Evolutionary conservation across 345 rosid genomes (phyloP).

Genomic region (Acer saccharum): DNA sequence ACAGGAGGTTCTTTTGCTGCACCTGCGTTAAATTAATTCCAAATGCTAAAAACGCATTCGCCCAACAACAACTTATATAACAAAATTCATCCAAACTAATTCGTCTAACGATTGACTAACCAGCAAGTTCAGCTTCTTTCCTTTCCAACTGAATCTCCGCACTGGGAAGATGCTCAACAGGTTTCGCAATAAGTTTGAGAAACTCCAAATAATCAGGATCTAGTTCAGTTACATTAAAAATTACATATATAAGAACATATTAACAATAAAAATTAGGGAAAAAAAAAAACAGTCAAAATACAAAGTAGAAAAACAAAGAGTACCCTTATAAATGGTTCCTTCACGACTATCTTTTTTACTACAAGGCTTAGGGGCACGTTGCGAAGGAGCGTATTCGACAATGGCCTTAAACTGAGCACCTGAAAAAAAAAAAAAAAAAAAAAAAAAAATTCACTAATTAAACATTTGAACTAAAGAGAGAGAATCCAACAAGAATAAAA

Average conservation of each 20-base stretch:
- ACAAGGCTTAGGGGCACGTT: slow-evolving; percentile 53
- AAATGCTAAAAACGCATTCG: not conserved
- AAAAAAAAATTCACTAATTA: not conserved
- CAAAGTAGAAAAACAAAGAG: not conserved
- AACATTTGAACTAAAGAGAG: not conserved
- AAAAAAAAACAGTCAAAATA: not conserved
- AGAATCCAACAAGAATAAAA: not conserved
- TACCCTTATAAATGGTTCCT: slow-evolving; percentile 62
- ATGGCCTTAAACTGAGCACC: slow-evolving; percentile 68
- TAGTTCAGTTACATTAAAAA: slow-evolving; percentile 12
- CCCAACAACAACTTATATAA: not conserved
- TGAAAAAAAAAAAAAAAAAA: slow-evolving; percentile 7
- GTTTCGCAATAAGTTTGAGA: slow-evolving; percentile 63
- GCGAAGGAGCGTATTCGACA: slow-evolving; percentile 79
- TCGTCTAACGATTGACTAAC: slow-evolving; percentile 29
- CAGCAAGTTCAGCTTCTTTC: slow-evolving; percentile 66
- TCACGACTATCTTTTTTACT: slow-evolving; percentile 62
- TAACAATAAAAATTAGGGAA: not conserved
- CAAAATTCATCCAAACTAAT: not conserved
- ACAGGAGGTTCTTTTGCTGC: slow-evolving; percentile 48
- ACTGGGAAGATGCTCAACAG: slow-evolving; percentile 65
- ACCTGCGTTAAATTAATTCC: slow-evolving; percentile 29
- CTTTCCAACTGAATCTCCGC: slow-evolving; percentile 69
- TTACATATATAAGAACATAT: not conserved
- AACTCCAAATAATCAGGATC: slow-evolving; percentile 77